These are phyloP conservation scores for Caloboletus inedulis DNA, from an alignment of 1,284 basidiomycete species.

Conservation along the genomic window DNA sequence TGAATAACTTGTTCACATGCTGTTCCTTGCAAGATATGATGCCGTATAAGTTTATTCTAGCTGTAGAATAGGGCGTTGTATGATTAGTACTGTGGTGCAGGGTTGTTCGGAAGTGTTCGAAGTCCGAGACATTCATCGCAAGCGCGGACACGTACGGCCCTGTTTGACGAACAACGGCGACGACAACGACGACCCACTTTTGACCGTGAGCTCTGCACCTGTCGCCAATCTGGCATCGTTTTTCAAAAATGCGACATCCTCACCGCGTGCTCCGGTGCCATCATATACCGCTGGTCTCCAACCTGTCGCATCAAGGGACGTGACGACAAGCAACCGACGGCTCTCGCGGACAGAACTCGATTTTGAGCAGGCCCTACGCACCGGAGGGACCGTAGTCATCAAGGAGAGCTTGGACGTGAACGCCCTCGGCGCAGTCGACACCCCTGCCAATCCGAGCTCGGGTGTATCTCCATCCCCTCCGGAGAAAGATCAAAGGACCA, in stretches of 20 bases:
- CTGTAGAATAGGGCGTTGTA: slow-evolving; percentile 32
- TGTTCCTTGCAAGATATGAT: slow-evolving; percentile 25
- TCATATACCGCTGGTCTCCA: slow-evolving; percentile 53
- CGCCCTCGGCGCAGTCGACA: slow-evolving; percentile 52
- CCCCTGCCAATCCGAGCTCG: slow-evolving; percentile 19
- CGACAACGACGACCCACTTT: slow-evolving; percentile 7
- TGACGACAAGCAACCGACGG: slow-evolving; percentile 41
- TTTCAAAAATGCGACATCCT: slow-evolving; percentile 40
- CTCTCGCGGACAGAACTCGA: slow-evolving; percentile 71
- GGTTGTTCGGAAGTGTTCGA: slow-evolving; percentile 15
- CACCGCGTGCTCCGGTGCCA: slow-evolving; percentile 46
- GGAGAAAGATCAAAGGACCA: slow-evolving; percentile 35
- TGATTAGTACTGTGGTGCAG: slow-evolving; percentile 22
- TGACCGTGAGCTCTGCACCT: not conserved
- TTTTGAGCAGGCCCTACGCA: slow-evolving; percentile 70
- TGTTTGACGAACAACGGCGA: slow-evolving; percentile 9
- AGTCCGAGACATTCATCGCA: slow-evolving; percentile 6
- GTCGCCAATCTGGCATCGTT: slow-evolving; percentile 39
- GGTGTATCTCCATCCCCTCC: slow-evolving; percentile 19
- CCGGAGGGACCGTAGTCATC: slow-evolving; percentile 62
- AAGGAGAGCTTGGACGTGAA: slow-evolving; percentile 67
- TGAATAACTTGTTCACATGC: slow-evolving; percentile 22
- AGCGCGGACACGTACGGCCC: not conserved
- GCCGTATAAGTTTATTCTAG: slow-evolving; percentile 33
- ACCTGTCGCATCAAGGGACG: slow-evolving; percentile 53